Evolutionary conservation across 192 early-diverging fungal species (phyloP), one percentile per base, ranked within the genome.

Genomic region (Ambispora gerdemannii): DNA sequence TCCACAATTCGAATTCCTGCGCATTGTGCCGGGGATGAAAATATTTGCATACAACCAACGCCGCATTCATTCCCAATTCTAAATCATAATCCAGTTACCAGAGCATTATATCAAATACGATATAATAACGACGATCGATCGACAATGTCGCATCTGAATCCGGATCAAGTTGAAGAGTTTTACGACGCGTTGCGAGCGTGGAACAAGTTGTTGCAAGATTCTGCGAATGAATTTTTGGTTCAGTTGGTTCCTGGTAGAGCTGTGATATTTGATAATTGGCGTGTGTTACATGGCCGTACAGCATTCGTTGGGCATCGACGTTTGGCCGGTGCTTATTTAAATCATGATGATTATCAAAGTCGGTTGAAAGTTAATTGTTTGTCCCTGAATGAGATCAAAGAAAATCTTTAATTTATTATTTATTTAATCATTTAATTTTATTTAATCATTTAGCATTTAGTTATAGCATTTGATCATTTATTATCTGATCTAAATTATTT

Each of bases 41-140:
- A 82, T 38, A 80, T 82, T 10, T 71, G 87, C 60, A 87, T 93
- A 63, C 72, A 83, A 2, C 87, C 92, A 11, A 76, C 83, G 0
- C 87, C 88, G 15, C 72, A 76, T 28, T 74, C 74, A 3, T 79
- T 77, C 58, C 83, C 91, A 0, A 89, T 94, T 50, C 72, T 94
- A 34, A 87, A 87, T 53, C 86, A 88, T 49, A 82, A 85, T 53
- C 78, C 87, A 3, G 34, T 63, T 11, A 84, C 83, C 7, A 56
- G 70, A 10, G 70, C 78, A 0, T 76, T 93, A 11, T 80, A 80
- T 65, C 91, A 90, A 60, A 78, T 94, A 24, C 82, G 91, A 15
- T 94, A 88, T 82, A 94, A 94, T 76, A 91, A 93, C 66, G 84
- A 92, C 73, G 93, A 94, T 77, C 82, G 93, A 2, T 89, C 88